phyloP scores from a whole-genome alignment of 371 early-diverging fungal genomes.

The Conidiobolus incongruus region DNA sequence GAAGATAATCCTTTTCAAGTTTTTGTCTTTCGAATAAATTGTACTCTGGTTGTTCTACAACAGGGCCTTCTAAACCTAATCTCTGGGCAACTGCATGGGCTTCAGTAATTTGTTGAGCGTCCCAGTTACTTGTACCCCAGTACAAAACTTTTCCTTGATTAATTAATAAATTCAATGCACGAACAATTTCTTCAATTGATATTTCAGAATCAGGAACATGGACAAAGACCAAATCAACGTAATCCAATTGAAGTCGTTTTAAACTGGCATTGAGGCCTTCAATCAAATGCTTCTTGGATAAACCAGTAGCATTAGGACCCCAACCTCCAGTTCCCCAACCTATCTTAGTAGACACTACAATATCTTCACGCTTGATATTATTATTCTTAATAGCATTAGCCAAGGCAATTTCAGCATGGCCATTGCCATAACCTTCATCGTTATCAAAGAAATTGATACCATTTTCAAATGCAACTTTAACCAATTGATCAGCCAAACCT shows the following conservation, averaged over 20 bases:
- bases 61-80: constrained; percentile 39
- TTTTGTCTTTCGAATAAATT: constrained; percentile 71
- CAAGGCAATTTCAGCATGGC: too few species aligned
- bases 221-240: constrained; percentile 63
- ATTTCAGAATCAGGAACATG: constrained; percentile 48
- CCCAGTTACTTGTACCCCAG: constrained; percentile 51
- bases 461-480: too few species aligned
- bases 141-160: too few species aligned
- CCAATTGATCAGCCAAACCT: too few species aligned
- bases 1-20: too few species aligned
- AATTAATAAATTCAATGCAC: constrained; percentile 54
- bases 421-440: too few species aligned
- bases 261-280: constrained; percentile 59
- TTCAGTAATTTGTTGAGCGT: constrained; percentile 53
- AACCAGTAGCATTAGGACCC: constrained; percentile 66
- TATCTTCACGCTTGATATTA: too few species aligned
- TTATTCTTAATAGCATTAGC: too few species aligned
- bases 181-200: constrained; percentile 66
- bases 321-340: too few species aligned
- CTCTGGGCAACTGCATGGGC: constrained; percentile 44
- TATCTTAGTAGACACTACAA: too few species aligned
- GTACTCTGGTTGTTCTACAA: constrained; percentile 65
- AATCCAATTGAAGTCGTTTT: constrained; percentile 45
- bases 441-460: too few species aligned
- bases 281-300: constrained; percentile 66